Conservation (phyloP, 2,329 filamentous ascomycete genomes). For the Rhynchosporium secalis region DNA sequence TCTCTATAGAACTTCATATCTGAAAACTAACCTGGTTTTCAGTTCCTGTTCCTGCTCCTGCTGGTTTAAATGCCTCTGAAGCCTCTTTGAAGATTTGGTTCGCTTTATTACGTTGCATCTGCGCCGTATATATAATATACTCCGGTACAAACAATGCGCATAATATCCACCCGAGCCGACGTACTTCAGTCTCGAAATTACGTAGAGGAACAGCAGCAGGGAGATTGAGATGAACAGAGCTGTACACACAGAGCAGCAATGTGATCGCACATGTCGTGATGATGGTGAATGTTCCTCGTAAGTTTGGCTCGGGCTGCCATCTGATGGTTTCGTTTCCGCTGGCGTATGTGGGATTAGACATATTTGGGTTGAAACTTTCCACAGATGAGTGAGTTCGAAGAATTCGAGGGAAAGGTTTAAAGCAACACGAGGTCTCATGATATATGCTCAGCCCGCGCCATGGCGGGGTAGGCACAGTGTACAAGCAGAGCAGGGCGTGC, state of each 20-base stretch:
- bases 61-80: neutral
- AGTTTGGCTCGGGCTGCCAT: neutral
- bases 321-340: neutral
- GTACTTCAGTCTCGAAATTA: neutral
- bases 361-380: neutral
- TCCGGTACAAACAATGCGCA: neutral
- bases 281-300: conserved; percentile 4
- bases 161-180: neutral
- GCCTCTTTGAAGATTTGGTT: neutral
- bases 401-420: neutral
- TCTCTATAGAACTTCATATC: too few relatives aligned
- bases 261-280: neutral
- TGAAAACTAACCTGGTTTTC: neutral
- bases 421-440: too few relatives aligned
- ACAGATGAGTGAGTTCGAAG: neutral
- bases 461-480: too few relatives aligned
- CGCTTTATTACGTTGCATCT: neutral
- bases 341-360: neutral
- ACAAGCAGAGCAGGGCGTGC: too few relatives aligned
- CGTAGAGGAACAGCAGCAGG: neutral
- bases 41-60: neutral
- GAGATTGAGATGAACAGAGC: conserved; percentile 3
- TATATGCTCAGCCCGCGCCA: too few relatives aligned
- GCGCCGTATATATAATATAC: neutral
- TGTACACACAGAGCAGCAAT: neutral